Conservation (phyloP, 257 asterid species). For the Gentiana macrophylla region DNA sequence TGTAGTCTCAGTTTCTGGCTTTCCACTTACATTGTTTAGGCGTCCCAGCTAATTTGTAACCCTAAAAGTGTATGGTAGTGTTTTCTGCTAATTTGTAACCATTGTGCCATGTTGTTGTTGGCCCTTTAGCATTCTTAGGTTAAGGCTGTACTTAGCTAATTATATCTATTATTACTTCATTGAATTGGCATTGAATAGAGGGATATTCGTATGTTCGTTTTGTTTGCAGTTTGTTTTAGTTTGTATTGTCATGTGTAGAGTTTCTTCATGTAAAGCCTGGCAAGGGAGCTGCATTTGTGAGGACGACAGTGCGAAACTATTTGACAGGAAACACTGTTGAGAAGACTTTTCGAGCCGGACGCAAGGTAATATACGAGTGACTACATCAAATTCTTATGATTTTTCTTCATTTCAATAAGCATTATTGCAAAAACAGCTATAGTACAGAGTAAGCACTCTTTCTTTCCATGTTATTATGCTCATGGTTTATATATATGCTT, state of each 20-base stretch:
- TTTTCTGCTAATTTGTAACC: too few species aligned
- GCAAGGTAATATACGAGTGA: conserved; percentile 47
- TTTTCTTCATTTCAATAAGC: neutral
- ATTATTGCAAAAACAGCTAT: neutral
- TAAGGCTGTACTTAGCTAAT: too few species aligned
- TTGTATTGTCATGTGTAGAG: conserved; percentile 37
- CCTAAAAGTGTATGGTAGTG: too few species aligned
- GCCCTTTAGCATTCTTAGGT: too few species aligned
- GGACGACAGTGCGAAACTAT: conserved; percentile 76
- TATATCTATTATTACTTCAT: too few species aligned
- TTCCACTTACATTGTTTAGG: too few species aligned
- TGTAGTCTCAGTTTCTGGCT: too few species aligned
- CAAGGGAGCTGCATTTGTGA: conserved; percentile 89
- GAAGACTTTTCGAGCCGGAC: conserved; percentile 92
- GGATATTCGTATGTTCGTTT: neutral
- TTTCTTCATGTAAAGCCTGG: conserved; percentile 98
- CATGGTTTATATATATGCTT: neutral
- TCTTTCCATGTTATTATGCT: neutral
- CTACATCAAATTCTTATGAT: conserved; percentile 8
- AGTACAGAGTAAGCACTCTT: neutral
- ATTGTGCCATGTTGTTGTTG: too few species aligned
- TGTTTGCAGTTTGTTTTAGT: neutral
- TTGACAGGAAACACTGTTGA: conserved; percentile 76
- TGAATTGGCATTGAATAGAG: neutral
- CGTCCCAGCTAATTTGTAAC: too few species aligned